Base-by-base conservation (phyloP, 352 stramenopile genomes). In the Phytophthora pistaciae region DNA sequence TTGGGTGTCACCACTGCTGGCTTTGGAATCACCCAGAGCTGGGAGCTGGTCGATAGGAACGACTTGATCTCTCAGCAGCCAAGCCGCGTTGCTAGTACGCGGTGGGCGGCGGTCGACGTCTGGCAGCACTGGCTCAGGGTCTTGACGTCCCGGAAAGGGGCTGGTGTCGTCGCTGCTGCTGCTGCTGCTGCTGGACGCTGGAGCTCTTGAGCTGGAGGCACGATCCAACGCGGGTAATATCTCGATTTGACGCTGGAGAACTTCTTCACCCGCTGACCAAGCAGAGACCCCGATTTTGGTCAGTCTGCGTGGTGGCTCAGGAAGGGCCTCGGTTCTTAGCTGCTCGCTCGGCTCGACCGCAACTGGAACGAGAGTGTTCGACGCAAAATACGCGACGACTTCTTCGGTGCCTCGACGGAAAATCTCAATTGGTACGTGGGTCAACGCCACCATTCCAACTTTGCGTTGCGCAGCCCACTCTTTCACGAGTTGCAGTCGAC, bases 381-480 rank as follows among this genome's bases (percentile, higher is more conserved):
- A 18, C 5, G 62, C 62, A 23, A 76, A 79, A n/a, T 68, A 76
- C 2, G 52, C 21, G 23, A 60, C 20, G 13, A 74, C 72, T 20
- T 65, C 67, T 1, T 50, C 21, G 18, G 63, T 38, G 54, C 66
- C 71, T 56, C 31, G 25, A 49, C 61, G 59, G 31, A 75, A 74
- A 46, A 82, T 66, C n/a, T 76, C 70, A 11, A 72, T 31, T 13
- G 72, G 67, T 14, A 79, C 27, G 53, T 60, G 62, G 5, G 72
- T 66, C 21, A 76, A 50, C 7, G 57, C 58, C 14, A 57, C 29
- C 48, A 69, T 62, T 11, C 72, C 72, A 54, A 64, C 31, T 49
- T 67, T 59, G 31, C 67, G 62, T 25, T 79, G 72, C 13, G 23
- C 36, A 57, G 21, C 38, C 72, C 61, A 76, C 57, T 70, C 67